Conservation (phyloP, 2,329 filamentous ascomycete species). For the Epicoccum sorghinum region DNA sequence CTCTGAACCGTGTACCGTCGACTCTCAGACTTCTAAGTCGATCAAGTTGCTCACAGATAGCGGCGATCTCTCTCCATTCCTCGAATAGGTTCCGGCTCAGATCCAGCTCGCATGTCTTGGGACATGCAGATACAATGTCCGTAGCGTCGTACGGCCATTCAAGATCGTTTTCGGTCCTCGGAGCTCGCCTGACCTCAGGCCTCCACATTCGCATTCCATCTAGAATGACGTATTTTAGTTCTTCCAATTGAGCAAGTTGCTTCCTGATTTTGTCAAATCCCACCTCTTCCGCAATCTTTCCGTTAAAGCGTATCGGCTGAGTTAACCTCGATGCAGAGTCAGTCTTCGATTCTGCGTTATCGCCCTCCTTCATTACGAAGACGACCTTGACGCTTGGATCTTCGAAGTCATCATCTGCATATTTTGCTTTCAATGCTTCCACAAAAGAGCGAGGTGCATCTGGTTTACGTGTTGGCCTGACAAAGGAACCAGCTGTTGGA, state of each 20-base stretch:
- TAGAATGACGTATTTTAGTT: slow-evolving; percentile 80
- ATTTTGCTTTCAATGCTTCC: slow-evolving; percentile 81
- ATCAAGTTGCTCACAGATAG: slow-evolving; percentile 74
- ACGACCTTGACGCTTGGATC: slow-evolving; percentile 42
- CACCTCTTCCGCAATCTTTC: slow-evolving; percentile 88
- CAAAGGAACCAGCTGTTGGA: slow-evolving; percentile 80
- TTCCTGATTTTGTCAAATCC: slow-evolving; percentile 91
- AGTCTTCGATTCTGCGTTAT: slow-evolving; percentile 21
- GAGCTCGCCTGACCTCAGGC: slow-evolving; percentile 31
- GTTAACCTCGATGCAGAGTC: slow-evolving; percentile 25
- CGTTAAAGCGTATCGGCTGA: slow-evolving; percentile 71
- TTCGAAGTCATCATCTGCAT: slow-evolving; percentile 66
- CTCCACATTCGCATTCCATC: slow-evolving; percentile 72
- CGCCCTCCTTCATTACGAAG: slow-evolving; percentile 30
- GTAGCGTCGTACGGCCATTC: slow-evolving; percentile 38
- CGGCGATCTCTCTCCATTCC: slow-evolving; percentile 67
- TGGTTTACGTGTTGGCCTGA: slow-evolving; percentile 74
- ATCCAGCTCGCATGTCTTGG: slow-evolving; percentile 74
- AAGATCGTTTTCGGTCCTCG: slow-evolving; percentile 14
- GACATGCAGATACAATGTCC: slow-evolving; percentile 63
- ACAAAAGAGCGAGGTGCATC: slow-evolving; percentile 77
- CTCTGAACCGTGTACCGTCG: slow-evolving; percentile 75
- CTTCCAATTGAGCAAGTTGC: slow-evolving; percentile 77
- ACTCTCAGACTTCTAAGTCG: slow-evolving; percentile 70
- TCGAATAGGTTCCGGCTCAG: slow-evolving; percentile 84